A percentile compares a stretch with the other conserved stretches of the same genome.
These are phyloP conservation scores for Gastrodia elata DNA, from an alignment of 106 monocot species.

Conservation along the genomic window DNA sequence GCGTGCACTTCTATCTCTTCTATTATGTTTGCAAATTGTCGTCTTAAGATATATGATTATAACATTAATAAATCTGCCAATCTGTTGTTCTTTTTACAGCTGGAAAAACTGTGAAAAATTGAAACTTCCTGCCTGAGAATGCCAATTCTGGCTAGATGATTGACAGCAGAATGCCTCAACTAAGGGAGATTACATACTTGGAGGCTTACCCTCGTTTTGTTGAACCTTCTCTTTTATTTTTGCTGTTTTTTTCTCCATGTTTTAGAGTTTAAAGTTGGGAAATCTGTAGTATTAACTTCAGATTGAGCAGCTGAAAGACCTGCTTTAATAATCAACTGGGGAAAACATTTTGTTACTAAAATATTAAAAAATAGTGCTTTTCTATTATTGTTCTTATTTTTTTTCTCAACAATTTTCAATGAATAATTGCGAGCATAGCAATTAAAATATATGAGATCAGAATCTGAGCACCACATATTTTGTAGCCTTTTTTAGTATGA, in stretches of 20 bases:
- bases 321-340: background rate
- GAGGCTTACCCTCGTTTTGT: background rate
- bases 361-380: no score
- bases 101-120: constrained; percentile 7
- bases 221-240: background rate
- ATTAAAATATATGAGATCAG: no score
- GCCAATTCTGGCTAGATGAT: background rate
- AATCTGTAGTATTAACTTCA: background rate
- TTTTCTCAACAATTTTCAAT: no score
- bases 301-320: background rate
- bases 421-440: no score
- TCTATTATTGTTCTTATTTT: no score
- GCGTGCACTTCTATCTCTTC: no score
- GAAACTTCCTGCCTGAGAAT: constrained; percentile 5
- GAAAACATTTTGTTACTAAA: background rate
- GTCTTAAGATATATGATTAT: no score
- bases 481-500: no score
- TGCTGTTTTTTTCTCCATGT: background rate
- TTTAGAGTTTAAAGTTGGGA: background rate
- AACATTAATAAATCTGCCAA: no score
- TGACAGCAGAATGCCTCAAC: background rate
- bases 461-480: no score
- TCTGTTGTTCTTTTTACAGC: background rate
- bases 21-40: background rate
- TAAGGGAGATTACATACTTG: background rate